phyloP scores from a whole-genome alignment of 2,329 filamentous ascomycete genomes.

The Hypoxylon rubiginosum region DNA sequence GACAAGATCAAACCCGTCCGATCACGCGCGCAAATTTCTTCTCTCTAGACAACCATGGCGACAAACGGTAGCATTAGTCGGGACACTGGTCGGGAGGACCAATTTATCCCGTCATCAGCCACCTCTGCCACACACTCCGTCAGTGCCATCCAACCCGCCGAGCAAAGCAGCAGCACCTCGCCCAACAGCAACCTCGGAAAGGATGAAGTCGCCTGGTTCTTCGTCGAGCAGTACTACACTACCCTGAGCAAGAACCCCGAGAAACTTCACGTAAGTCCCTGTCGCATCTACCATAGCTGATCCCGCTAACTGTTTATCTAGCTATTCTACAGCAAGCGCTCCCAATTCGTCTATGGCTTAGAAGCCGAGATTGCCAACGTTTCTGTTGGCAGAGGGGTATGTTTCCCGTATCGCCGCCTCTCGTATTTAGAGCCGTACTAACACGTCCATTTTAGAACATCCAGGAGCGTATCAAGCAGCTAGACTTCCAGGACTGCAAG shows the following conservation, averaged over 20 bases:
- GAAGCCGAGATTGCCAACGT: conserved; percentile 92
- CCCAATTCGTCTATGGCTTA: conserved; percentile 91
- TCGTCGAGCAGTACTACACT: conserved; percentile 99
- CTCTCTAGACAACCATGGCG: conserved; percentile 60
- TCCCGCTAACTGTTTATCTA: conserved; percentile 48
- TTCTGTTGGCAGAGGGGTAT: conserved; percentile 87
- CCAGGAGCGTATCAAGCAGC: conserved; percentile 91
- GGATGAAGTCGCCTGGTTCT: conserved; percentile 99
- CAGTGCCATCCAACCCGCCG: conserved; percentile 49
- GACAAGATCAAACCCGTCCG: conserved; percentile 26
- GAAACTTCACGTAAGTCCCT: conserved; percentile 80
- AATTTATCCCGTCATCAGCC: conserved; percentile 50
- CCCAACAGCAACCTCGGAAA: conserved; percentile 73
- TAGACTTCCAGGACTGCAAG: conserved; percentile 98
- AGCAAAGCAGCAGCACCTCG: conserved; percentile 47
- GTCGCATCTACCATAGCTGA: conserved; percentile 1
- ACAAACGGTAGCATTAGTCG: conserved; percentile 65
- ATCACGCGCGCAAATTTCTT: conserved; percentile 34
- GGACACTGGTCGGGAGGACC: conserved; percentile 57
- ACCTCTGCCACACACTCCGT: conserved; percentile 53
- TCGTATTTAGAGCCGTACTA: conserved; percentile 24
- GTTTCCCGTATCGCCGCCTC: conserved; percentile 52
- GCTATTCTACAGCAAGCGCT: conserved; percentile 97
- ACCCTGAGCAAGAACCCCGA: conserved; percentile 94
- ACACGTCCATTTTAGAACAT: conserved; percentile 73